Conservation (phyloP, 371 early-diverging fungal genomes). For the Mortierella sp. region DNA sequence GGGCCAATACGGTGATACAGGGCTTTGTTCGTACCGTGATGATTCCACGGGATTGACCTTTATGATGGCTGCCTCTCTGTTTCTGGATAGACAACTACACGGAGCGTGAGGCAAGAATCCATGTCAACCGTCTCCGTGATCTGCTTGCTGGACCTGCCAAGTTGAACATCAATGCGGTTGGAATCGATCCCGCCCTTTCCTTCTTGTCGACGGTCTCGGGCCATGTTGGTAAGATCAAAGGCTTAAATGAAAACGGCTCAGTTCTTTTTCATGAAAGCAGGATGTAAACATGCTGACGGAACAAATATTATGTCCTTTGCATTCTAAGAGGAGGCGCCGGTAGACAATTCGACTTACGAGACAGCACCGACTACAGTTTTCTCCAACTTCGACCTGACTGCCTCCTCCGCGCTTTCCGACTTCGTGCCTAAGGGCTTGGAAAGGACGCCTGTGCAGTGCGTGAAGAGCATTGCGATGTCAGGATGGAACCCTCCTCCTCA, state of each 20-base stretch:
- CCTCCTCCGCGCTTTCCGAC: constrained; percentile 62
- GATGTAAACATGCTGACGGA: too few species aligned
- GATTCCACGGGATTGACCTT: too few species aligned
- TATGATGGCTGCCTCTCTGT: neutral
- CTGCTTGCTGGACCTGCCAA: constrained; percentile 83
- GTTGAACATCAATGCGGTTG: constrained; percentile 71
- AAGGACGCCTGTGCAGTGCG: constrained; percentile 70
- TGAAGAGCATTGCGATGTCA: constrained; percentile 83
- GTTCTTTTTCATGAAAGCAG: too few species aligned
- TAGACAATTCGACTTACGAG: constrained; percentile 51
- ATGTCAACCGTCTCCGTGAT: constrained; percentile 89
- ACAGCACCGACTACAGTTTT: constrained; percentile 68
- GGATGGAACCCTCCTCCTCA: constrained; percentile 94
- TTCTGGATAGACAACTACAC: constrained; percentile 67
- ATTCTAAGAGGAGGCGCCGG: constrained; percentile 38
- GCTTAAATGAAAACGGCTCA: too few species aligned
- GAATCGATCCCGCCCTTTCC: constrained; percentile 80
- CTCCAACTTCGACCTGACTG: constrained; percentile 67
- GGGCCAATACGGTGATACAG: too few species aligned
- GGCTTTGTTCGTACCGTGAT: too few species aligned
- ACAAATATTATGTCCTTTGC: neutral
- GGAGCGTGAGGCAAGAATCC: constrained; percentile 91
- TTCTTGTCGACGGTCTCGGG: constrained; percentile 77
- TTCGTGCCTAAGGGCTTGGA: constrained; percentile 68
- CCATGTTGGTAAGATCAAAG: constrained; percentile 62